A percentile compares a stretch with the other conserved stretches of the same genome.
These are phyloP conservation scores for Calamus simplicifolius DNA, from an alignment of 176 grass and related monocot genomes.

Conservation along the genomic window DNA sequence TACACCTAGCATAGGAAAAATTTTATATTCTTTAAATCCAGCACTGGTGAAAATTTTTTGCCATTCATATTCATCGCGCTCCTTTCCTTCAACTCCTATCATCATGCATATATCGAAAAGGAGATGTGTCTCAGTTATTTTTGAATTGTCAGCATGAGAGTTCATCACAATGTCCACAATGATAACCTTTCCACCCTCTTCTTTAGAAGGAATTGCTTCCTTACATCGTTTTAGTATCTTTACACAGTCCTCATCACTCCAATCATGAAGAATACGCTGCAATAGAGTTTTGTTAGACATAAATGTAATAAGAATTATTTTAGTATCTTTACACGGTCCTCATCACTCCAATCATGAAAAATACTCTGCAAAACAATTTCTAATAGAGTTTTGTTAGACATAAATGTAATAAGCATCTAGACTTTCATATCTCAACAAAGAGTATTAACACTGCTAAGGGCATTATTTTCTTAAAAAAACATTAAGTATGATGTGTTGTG, in stretches of 20 bases:
- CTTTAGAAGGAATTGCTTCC: constrained; percentile 24
- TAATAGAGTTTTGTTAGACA: not conserved
- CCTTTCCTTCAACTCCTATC: constrained; percentile 12
- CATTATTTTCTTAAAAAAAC: too few relatives aligned
- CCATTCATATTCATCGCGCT: constrained; percentile 49
- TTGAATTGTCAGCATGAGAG: not conserved
- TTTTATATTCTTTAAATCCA: constrained; percentile 34
- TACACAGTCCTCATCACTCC: constrained; percentile 24
- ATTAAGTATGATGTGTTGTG: too few relatives aligned
- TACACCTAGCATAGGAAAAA: constrained; percentile 18
- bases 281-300: too few relatives aligned
- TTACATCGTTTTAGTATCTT: constrained; percentile 35
- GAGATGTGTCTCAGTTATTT: constrained; percentile 6
- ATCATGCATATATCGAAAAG: constrained; percentile 23
- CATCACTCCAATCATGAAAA: too few relatives aligned
- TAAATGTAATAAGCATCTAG: not conserved
- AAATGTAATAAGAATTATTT: too few relatives aligned
- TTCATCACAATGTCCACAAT: constrained; percentile 35
- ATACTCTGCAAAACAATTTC: constrained; percentile 22
- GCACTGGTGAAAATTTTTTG: constrained; percentile 26
- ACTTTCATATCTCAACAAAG: not conserved
- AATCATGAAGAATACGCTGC: constrained; percentile 40
- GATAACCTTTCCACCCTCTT: constrained; percentile 34
- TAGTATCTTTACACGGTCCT: too few relatives aligned
- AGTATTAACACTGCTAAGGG: too few relatives aligned